Percentiles rank a stretch among this genome's conserved stretches.
phyloP scores from a whole-genome alignment of 805 yeast species.

The Candida pseudoglaebosa region DNA sequence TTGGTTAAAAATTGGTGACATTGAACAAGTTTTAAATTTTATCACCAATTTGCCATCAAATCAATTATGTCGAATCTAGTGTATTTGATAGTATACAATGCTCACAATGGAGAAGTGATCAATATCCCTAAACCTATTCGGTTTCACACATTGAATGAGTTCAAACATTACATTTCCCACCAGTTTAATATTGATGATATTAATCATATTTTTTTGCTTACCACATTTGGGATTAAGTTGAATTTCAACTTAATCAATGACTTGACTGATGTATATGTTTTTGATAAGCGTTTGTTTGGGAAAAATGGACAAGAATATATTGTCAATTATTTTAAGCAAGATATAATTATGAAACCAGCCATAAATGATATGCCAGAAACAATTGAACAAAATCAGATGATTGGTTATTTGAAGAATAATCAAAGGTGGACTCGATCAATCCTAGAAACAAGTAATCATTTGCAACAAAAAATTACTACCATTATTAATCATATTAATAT shows the following conservation, averaged over 20 bases:
- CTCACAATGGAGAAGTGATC: conserved; percentile 34
- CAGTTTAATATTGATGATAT: conserved; percentile 20
- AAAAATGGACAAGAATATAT: conserved; percentile 6
- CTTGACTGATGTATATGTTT: conserved; percentile 54
- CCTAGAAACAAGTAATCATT: conserved; percentile 34
- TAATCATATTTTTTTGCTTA: conserved; percentile 46
- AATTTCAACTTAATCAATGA: conserved; percentile 51
- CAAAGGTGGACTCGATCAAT: conserved; percentile 52
- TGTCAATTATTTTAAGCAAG: neutral
- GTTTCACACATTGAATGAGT: conserved; percentile 29
- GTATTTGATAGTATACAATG: conserved; percentile 30
- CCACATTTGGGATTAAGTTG: conserved; percentile 64
- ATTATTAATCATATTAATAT: conserved; percentile 32
- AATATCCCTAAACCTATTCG: conserved; percentile 39
- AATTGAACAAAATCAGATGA: conserved; percentile 16
- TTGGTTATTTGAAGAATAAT: conserved; percentile 39
- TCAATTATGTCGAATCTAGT: conserved; percentile 14
- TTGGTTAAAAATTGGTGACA: neutral
- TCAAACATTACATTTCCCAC: conserved; percentile 28
- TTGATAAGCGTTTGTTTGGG: conserved; percentile 57
- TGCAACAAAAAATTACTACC: conserved; percentile 25
- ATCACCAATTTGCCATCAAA: neutral
- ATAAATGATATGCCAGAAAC: neutral
- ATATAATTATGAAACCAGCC: neutral
- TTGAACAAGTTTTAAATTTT: neutral